These are phyloP conservation scores for Macrophomina tecta DNA, from an alignment of 2,329 filamentous ascomycete genomes.

Conservation along the genomic window DNA sequence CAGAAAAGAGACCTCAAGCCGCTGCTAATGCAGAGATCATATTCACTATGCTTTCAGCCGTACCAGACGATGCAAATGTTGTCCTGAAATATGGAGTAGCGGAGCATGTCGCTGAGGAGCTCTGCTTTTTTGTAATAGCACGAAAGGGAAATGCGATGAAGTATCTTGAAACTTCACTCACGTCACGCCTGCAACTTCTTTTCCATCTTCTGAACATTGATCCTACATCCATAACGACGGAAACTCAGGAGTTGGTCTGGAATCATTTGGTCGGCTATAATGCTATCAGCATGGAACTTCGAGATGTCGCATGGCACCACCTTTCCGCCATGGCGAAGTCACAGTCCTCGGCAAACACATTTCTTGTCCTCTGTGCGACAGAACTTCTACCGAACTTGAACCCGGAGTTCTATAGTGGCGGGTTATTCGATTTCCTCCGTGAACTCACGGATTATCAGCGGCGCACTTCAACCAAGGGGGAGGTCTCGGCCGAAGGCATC, in stretches of 20 bases:
- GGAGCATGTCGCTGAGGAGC: constrained; percentile 46
- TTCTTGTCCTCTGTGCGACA: constrained; percentile 57
- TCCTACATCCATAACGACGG: constrained; percentile 65
- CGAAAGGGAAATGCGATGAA: constrained; percentile 32
- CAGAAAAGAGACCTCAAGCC: constrained; percentile 65
- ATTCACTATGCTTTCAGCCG: constrained; percentile 31
- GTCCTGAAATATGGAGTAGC: constrained; percentile 39
- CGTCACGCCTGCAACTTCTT: constrained; percentile 60
- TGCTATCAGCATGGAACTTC: constrained; percentile 65
- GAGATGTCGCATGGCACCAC: constrained; percentile 72
- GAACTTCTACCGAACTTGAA: constrained; percentile 65
- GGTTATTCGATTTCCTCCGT: constrained; percentile 68
- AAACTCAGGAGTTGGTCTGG: constrained; percentile 73
- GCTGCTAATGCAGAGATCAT: constrained; percentile 74
- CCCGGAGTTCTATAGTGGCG: constrained; percentile 64
- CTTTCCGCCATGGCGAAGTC: constrained; percentile 54
- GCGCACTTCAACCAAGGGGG: not conserved
- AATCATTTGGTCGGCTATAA: constrained; percentile 71
- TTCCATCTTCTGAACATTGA: constrained; percentile 64
- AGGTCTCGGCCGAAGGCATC: constrained; percentile 58
- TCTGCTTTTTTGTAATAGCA: constrained; percentile 42
- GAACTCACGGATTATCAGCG: constrained; percentile 36
- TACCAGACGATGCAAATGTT: constrained; percentile 32
- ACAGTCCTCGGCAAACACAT: constrained; percentile 45
- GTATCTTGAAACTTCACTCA: constrained; percentile 36